phyloP scores from a whole-genome alignment of 805 yeast genomes.

The Zygosaccharomyces pseudorouxii region DNA sequence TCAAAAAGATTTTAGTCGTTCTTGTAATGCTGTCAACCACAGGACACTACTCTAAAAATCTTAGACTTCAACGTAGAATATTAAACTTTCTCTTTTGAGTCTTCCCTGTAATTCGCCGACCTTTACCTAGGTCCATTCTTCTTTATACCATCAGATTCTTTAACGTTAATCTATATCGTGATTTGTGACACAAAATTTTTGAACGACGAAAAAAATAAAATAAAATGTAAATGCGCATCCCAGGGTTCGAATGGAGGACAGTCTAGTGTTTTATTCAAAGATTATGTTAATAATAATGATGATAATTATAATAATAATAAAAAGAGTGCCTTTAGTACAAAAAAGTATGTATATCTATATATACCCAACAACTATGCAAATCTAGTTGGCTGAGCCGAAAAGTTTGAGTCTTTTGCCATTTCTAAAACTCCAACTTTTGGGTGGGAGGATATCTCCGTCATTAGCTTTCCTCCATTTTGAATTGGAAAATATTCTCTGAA shows the following conservation, averaged over 20 bases:
- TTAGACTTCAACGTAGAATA: not conserved
- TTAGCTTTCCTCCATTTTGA: not conserved
- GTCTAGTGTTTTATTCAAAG: not conserved
- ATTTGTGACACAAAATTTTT: slow-evolving; percentile 6
- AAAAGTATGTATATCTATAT: not conserved
- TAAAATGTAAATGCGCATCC: not conserved
- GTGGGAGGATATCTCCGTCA: not conserved
- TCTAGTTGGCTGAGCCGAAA: not conserved
- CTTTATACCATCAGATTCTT: slow-evolving; percentile 2
- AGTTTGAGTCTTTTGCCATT: not conserved
- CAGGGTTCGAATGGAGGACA: not conserved
- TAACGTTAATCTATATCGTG: not conserved
- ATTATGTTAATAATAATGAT: too few relatives aligned
- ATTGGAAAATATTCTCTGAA: not conserved
- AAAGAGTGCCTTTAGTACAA: too few relatives aligned
- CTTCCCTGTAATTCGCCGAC: not conserved
- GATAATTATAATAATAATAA: too few relatives aligned
- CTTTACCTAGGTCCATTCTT: not conserved
- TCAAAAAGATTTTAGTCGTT: not conserved
- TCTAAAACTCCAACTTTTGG: not conserved
- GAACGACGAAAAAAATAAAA: not conserved
- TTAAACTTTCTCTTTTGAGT: not conserved
- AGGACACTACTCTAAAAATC: not conserved
- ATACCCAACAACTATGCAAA: not conserved
- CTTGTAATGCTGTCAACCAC: not conserved